Conservation (phyloP, 1,139 yeast genomes). For the Insectozyma bohioensis region DNA sequence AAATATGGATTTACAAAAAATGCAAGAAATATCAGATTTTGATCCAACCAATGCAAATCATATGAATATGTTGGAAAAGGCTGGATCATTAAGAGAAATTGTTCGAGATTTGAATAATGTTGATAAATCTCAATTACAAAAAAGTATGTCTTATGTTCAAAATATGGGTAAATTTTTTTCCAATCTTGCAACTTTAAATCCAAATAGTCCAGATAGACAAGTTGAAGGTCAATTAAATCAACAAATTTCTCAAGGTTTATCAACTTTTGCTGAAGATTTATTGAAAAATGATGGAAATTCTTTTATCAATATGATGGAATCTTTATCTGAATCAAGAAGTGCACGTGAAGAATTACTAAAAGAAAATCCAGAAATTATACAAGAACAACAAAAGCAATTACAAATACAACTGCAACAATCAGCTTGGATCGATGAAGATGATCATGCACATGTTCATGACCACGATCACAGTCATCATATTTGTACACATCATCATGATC, state of each 20-base stretch:
- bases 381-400: constrained; percentile 4
- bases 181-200: constrained; percentile 14
- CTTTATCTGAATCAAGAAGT: constrained; percentile 58
- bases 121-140: constrained; percentile 28
- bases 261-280: constrained; percentile 75
- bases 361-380: constrained; percentile 13
- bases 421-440: too few relatives aligned
- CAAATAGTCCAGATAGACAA: constrained; percentile 9
- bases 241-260: constrained; percentile 36
- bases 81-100: constrained; percentile 30
- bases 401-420: constrained; percentile 7
- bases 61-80: constrained; percentile 25
- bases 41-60: constrained; percentile 19
- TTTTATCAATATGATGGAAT: constrained; percentile 77
- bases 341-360: constrained; percentile 45
- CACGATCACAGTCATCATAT: constrained; percentile 18
- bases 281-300: constrained; percentile 72
- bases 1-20: constrained; percentile 27
- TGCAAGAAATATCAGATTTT: constrained; percentile 22
- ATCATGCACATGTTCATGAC: constrained; percentile 24
- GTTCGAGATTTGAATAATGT: constrained; percentile 28
- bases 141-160: constrained; percentile 28
- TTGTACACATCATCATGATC: constrained; percentile 8
- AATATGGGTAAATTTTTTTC: constrained; percentile 26
- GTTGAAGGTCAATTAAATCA: constrained; percentile 15